Evolutionary conservation across 78 protist genomes (phyloP), one percentile per base, ranked within the genome.

Genomic region (Corallochytrium limacisporum): DNA sequence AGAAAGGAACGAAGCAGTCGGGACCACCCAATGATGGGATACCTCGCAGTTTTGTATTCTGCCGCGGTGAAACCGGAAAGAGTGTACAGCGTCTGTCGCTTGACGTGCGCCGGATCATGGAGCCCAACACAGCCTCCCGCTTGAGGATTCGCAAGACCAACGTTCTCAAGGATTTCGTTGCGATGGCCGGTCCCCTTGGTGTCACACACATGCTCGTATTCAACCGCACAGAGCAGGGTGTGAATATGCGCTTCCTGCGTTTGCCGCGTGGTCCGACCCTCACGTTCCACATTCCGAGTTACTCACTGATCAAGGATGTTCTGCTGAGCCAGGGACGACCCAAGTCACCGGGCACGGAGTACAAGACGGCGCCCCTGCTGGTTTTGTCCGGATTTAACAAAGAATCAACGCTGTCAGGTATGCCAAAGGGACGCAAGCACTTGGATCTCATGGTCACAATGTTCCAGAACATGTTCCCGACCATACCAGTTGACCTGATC

Each of bases 401-500:
- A 13, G 29, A 7, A 29, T 8, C 32, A 26, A 6, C 20, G 40
- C 61, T 4, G 1, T 22, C 8, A 38, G 54, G 33, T 10, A 22
- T 87, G 43, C 13, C 49, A 2, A 50, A 62, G 15, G 89, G 75
- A 38, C 26, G 42, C 20, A 69, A 72, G 24, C 83, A 80, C 33
- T 9, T 60, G 15, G 70, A 70, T 48, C 79, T 87, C 50, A 51
- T 74, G 48, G 28, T 77, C 1, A 69, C 70, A 7, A 65, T 87
- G 73, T 65, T 87, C 31, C 93, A 87, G 54, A 74, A 72, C 63
- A 44, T 87, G 71, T 87, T 87, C 78, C 93, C 93, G 22, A 24
- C 89, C 28, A 72, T 87, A n/a, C 71, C 76, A 60, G 71, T 87
- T 13, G 57, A 73, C 31, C n/a, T 50, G 56, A 6, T 62, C 24